These are phyloP conservation scores for Aspergillus pseudoviridinutans DNA, from an alignment of 2,329 filamentous ascomycete species.

Conservation along the genomic window DNA sequence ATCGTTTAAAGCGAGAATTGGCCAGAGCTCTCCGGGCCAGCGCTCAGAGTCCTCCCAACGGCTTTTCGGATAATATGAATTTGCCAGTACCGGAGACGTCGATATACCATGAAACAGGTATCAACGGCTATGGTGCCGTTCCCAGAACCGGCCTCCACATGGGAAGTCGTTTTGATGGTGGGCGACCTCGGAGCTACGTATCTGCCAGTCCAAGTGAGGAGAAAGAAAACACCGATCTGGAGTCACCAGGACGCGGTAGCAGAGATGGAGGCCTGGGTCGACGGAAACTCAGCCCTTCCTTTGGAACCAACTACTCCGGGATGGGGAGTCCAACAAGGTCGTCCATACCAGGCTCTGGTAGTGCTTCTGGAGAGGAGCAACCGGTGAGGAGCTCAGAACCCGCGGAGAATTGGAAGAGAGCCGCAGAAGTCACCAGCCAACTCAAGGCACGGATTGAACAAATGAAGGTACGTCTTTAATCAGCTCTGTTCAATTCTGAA, in stretches of 20 bases:
- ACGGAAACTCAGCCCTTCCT: constrained; percentile 44
- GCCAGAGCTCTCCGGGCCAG: constrained; percentile 45
- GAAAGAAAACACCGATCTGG: constrained; percentile 61
- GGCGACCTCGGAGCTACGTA: constrained; percentile 39
- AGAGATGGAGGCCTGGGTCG: constrained; percentile 32
- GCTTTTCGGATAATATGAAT: constrained; percentile 51
- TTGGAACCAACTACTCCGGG: constrained; percentile 32
- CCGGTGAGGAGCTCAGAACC: constrained; percentile 46
- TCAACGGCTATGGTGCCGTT: constrained; percentile 25
- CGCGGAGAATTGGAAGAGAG: constrained; percentile 92
- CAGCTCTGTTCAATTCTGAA: not conserved
- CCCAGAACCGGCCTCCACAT: constrained; percentile 34
- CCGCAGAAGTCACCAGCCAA: constrained; percentile 95
- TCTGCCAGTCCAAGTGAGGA: constrained; percentile 63
- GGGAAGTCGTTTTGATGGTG: constrained; percentile 38
- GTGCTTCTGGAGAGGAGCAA: constrained; percentile 33
- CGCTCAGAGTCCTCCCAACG: constrained; percentile 35
- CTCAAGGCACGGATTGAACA: constrained; percentile 96
- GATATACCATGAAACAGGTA: constrained; percentile 37
- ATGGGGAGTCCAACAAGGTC: constrained; percentile 38
- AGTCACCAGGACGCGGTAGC: constrained; percentile 31
- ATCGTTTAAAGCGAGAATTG: constrained; percentile 85
- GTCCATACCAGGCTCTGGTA: constrained; percentile 31
- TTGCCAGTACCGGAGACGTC: constrained; percentile 49
- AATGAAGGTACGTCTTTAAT: constrained; percentile 68